Evolutionary conservation across 352 stramenopile species (phyloP).

Genomic region (Pythium aphanidermatum): DNA sequence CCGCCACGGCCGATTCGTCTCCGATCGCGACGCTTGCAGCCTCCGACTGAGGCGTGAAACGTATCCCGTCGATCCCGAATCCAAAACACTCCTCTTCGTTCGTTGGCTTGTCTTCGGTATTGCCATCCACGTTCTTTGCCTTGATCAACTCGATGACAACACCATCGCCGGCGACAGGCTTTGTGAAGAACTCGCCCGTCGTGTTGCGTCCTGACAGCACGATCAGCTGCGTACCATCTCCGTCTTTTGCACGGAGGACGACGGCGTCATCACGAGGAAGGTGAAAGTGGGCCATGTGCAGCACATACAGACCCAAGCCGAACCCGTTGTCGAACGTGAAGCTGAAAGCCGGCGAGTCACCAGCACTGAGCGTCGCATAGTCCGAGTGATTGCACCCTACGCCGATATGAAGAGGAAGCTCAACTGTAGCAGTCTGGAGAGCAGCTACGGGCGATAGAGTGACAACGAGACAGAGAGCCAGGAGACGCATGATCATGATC

Average conservation of each 20-base stretch:
- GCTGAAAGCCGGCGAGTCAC: conserved; percentile 27
- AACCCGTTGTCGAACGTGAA: conserved; percentile 40
- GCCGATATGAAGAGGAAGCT: conserved; percentile 23
- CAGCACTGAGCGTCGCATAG: conserved; percentile 29
- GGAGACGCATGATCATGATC: too few relatives aligned
- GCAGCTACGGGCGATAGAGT: too few relatives aligned
- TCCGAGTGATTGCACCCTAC: conserved; percentile 49
- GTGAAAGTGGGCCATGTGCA: conserved; percentile 51
- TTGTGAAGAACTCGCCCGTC: conserved; percentile 46
- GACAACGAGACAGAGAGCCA: too few relatives aligned
- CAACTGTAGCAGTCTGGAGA: neutral
- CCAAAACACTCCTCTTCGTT: conserved; percentile 27
- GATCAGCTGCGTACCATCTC: conserved; percentile 8
- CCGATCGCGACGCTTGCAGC: conserved; percentile 16
- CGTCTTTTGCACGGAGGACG: conserved; percentile 29
- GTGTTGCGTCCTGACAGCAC: conserved; percentile 39
- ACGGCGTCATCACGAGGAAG: conserved; percentile 44
- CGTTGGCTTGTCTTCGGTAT: conserved; percentile 1
- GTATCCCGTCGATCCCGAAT: conserved; percentile 42
- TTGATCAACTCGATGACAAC: conserved; percentile 45
- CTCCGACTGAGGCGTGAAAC: conserved; percentile 34
- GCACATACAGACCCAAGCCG: conserved; percentile 46
- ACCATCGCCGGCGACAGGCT: conserved; percentile 33
- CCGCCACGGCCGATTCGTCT: conserved; percentile 9
- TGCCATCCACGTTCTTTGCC: conserved; percentile 5